A percentile compares a stretch with the other conserved stretches of the same genome.
These are phyloP conservation scores for Hemileia vastatrix DNA, from an alignment of 1,284 basidiomycete species.

Conservation along the genomic window DNA sequence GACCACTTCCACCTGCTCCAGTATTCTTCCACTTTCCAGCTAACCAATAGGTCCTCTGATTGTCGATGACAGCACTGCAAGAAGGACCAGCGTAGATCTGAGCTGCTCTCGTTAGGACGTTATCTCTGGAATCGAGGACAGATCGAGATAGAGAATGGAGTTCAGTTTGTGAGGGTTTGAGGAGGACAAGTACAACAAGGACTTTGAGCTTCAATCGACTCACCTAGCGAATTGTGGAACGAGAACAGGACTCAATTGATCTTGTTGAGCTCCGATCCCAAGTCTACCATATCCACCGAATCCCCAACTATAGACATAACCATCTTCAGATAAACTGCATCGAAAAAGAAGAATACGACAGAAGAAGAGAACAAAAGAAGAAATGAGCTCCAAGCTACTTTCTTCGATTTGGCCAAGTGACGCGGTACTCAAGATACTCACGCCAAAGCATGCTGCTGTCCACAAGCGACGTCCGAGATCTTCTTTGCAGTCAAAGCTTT, in stretches of 20 bases:
- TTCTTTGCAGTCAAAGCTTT: slow-evolving; percentile 59
- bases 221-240: slow-evolving; percentile 35
- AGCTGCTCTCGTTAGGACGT: slow-evolving; percentile 56
- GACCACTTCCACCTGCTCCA: slow-evolving; percentile 60
- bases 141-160: slow-evolving; percentile 20
- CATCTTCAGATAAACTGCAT: slow-evolving; percentile 53
- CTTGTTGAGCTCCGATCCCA: slow-evolving; percentile 65
- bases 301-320: slow-evolving; percentile 60
- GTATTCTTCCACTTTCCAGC: slow-evolving; percentile 72
- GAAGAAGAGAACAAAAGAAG: neutral
- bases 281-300: slow-evolving; percentile 47
- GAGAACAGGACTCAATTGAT: slow-evolving; percentile 48
- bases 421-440: slow-evolving; percentile 53
- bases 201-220: slow-evolving; percentile 56
- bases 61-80: slow-evolving; percentile 72
- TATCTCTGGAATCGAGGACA: slow-evolving; percentile 46
- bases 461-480: slow-evolving; percentile 70
- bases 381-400: slow-evolving; percentile 61
- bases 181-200: slow-evolving; percentile 65
- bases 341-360: neutral
- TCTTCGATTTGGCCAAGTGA: slow-evolving; percentile 5
- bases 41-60: slow-evolving; percentile 64
- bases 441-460: slow-evolving; percentile 74
- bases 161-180: slow-evolving; percentile 28
- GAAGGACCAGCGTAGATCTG: slow-evolving; percentile 69